Evolutionary conservation across 1,284 basidiomycete species (phyloP), one percentile per base, ranked within the genome.

Genomic region (Sparassis latifolia): DNA sequence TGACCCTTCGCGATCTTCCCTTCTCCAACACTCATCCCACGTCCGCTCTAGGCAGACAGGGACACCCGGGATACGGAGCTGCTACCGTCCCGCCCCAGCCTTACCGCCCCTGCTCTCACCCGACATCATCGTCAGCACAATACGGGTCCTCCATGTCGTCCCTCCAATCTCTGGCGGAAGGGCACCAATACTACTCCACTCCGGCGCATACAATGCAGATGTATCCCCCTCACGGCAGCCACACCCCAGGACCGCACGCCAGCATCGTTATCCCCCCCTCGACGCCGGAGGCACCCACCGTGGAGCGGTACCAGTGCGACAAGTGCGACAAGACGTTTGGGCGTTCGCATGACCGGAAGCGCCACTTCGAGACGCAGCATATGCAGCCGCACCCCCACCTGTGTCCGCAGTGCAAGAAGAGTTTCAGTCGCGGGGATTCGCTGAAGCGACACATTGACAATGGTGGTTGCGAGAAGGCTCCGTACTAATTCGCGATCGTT

Each of bases 361-460:
- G 86, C 53, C 86, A 89, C 68, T 78, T 79, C 56, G 84, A 87
- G 67, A 85, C 81, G n/a, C 82, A 86, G 59, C 84, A 87, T 58
- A 71, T 78, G 47, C 72, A 74, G 20, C 80, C 81, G 42, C 20
- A 20, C 20, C 72, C 79, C 49, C 84, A 89, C 62, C 74, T 73
- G 47, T 89, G 86, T 66, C 75, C 73, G 31, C 80, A 73, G 62
- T 89, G 86, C 67, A 73, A 75, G 55, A 88, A 86, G 65, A 80
- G 80, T 59, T 89, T 89, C 64, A 85, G 83, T 67, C 78, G 86
- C 2, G 66, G 72, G 31, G 78, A 80, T 62, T 79, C 78, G 52
- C 70, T 79, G 53, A 80, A 79, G 63, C 69, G 78, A 51, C 78
- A 80, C 63, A 54, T 82, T 49, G 84, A 88, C 69, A 84, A 86